A percentile compares a stretch with the other conserved stretches of the same genome.
Conservation (phyloP, 2,329 filamentous ascomycete species). For the Penicillium sp. region DNA sequence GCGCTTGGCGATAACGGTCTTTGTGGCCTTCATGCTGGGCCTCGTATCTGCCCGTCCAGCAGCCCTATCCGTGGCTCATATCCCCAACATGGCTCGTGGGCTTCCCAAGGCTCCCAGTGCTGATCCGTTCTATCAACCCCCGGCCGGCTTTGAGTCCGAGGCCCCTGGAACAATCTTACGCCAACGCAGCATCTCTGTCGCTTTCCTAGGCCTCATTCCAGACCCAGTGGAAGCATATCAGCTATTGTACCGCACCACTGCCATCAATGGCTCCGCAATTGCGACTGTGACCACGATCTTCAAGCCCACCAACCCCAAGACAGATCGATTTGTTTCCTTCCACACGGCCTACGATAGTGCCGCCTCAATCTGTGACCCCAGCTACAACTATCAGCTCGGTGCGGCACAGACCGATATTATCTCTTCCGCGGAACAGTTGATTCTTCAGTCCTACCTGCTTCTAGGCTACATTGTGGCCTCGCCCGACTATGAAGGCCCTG, state of each 20-base stretch:
- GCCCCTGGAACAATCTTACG: slow-evolving; percentile 26
- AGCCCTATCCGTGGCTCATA: neutral
- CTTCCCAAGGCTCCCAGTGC: slow-evolving; percentile 11
- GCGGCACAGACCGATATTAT: slow-evolving; percentile 28
- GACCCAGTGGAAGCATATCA: slow-evolving; percentile 33
- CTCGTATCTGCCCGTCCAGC: slow-evolving; percentile 12
- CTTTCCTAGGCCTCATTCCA: slow-evolving; percentile 24
- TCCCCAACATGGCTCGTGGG: neutral
- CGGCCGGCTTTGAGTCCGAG: slow-evolving; percentile 22
- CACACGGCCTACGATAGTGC: slow-evolving; percentile 40
- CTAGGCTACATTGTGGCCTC: slow-evolving; percentile 51
- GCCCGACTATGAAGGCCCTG: slow-evolving; percentile 51
- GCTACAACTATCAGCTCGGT: slow-evolving; percentile 35
- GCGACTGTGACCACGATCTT: slow-evolving; percentile 44
- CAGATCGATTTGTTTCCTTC: slow-evolving; percentile 43
- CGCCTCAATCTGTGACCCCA: slow-evolving; percentile 27
- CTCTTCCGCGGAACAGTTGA: slow-evolving; percentile 36
- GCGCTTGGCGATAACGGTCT: slow-evolving; percentile 8
- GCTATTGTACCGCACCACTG: slow-evolving; percentile 46
- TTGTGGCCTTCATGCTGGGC: slow-evolving; percentile 12
- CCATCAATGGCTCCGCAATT: slow-evolving; percentile 39
- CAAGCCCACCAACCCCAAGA: slow-evolving; percentile 30
- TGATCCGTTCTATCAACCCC: slow-evolving; percentile 31
- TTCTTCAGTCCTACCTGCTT: slow-evolving; percentile 40
- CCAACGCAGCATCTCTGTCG: slow-evolving; percentile 18